phyloP scores from a whole-genome alignment of 345 rosid species.

The Aurinia saxatilis region DNA sequence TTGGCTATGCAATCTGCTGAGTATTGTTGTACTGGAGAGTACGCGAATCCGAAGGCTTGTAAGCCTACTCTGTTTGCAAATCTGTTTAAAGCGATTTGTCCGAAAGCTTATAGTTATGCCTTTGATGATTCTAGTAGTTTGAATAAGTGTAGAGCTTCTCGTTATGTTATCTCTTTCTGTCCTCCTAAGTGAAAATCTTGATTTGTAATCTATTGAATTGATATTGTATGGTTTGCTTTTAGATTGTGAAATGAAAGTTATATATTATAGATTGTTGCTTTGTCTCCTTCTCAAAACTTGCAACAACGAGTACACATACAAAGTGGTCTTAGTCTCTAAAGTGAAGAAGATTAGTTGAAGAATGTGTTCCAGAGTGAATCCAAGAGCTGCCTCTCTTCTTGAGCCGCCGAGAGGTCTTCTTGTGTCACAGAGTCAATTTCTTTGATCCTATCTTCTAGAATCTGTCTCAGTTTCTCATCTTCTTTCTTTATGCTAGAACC shows the following conservation, averaged over 20 bases:
- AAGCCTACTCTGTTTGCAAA: slow-evolving; percentile 77
- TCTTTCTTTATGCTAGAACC: slow-evolving; percentile 33
- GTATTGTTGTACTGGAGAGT: slow-evolving; percentile 87
- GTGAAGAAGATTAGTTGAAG: slow-evolving; percentile 56
- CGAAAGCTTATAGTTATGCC: slow-evolving; percentile 88
- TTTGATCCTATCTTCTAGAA: slow-evolving; percentile 60
- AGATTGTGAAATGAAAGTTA: background rate
- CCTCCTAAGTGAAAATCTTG: slow-evolving; percentile 52
- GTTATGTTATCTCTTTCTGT: slow-evolving; percentile 87
- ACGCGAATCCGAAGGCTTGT: slow-evolving; percentile 57
- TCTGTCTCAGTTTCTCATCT: slow-evolving; percentile 45
- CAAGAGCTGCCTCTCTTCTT: slow-evolving; percentile 67
- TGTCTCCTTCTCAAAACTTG: too few relatives aligned
- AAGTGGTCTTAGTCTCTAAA: too few relatives aligned
- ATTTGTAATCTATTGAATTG: background rate
- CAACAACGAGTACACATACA: too few relatives aligned
- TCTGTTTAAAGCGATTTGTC: slow-evolving; percentile 88
- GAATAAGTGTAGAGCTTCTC: slow-evolving; percentile 79
- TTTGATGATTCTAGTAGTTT: slow-evolving; percentile 88
- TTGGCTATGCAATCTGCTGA: slow-evolving; percentile 86
- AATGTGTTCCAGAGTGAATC: slow-evolving; percentile 62
- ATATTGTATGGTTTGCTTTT: background rate
- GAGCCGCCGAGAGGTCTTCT: slow-evolving; percentile 64
- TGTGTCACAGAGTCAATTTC: slow-evolving; percentile 54
- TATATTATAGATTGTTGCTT: too few relatives aligned